Evolutionary conservation across 1,284 basidiomycete genomes (phyloP).

Genomic region (Ganoderma multipileum): DNA sequence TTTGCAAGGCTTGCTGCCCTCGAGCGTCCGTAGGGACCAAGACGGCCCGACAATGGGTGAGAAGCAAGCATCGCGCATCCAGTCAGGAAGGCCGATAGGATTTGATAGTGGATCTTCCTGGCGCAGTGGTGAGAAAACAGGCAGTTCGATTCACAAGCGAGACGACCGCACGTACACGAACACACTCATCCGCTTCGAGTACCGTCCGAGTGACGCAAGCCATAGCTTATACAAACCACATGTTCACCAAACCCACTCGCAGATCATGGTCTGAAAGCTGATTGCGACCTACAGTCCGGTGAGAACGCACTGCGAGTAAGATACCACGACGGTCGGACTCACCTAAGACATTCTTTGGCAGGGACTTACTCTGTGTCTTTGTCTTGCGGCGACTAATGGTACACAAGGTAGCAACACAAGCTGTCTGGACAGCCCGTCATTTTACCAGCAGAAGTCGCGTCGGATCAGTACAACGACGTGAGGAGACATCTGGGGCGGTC

Average conservation of each 20-base stretch:
- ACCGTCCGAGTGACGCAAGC: constrained; percentile 6
- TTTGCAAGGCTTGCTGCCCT: constrained; percentile 3
- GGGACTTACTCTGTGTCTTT: background rate
- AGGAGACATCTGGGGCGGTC: background rate
- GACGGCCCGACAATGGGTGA: constrained; percentile 24
- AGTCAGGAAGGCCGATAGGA: background rate
- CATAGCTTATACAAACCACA: background rate
- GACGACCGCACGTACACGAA: constrained; percentile 8
- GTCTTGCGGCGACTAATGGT: background rate
- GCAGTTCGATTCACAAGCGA: background rate
- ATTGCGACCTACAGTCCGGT: background rate
- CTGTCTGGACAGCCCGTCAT: background rate
- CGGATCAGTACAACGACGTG: background rate
- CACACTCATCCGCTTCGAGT: background rate
- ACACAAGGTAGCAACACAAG: background rate
- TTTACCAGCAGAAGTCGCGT: too few relatives aligned
- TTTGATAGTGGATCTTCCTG: constrained; percentile 1
- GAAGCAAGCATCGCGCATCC: constrained; percentile 8
- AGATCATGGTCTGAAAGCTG: background rate
- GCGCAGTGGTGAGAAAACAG: constrained; percentile 6
- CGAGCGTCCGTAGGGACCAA: constrained; percentile 13
- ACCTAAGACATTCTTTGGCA: background rate
- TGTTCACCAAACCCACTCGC: background rate
- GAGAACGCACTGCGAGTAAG: constrained; percentile 4
- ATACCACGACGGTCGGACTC: constrained; percentile 9